Percentiles rank a stretch among this genome's conserved stretches.
These are phyloP conservation scores for Colletotrichum sp. DNA, from an alignment of 2,329 filamentous ascomycete species.

Conservation along the genomic window DNA sequence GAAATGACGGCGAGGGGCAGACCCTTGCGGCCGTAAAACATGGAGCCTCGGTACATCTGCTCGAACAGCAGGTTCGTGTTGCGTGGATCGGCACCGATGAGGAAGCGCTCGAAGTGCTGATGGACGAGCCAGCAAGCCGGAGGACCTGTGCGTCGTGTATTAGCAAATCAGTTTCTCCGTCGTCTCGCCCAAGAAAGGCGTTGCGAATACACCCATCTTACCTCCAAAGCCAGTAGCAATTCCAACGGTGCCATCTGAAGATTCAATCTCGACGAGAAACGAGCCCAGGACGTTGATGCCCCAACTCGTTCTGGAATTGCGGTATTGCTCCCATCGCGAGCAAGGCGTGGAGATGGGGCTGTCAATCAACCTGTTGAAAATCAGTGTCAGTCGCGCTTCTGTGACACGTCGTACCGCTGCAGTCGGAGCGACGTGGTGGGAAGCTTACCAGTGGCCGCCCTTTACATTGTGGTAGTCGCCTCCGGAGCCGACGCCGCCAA, in stretches of 20 bases:
- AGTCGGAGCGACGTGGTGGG: not conserved
- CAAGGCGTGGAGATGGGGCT: conserved; percentile 92
- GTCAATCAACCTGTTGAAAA: conserved; percentile 79
- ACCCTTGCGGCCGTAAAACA: conserved; percentile 97
- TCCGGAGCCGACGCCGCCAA: conserved; percentile 64
- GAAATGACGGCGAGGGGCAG: conserved; percentile 90
- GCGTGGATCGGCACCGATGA: conserved; percentile 86
- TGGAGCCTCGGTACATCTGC: conserved; percentile 94
- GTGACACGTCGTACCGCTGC: not conserved
- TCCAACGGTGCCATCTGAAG: conserved; percentile 87
- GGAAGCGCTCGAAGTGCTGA: conserved; percentile 91
- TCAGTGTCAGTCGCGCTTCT: conserved; percentile 39
- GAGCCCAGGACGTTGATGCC: conserved; percentile 95
- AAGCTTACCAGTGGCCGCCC: conserved; percentile 66
- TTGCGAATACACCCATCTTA: conserved; percentile 30
- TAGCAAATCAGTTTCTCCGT: not conserved
- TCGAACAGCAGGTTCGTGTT: conserved; percentile 94
- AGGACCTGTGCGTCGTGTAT: conserved; percentile 57
- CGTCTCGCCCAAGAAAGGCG: not conserved
- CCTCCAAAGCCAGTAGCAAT: conserved; percentile 94
- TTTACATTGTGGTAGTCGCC: conserved; percentile 95
- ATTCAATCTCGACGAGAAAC: conserved; percentile 89
- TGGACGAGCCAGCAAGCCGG: conserved; percentile 94
- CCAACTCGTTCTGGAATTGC: conserved; percentile 87
- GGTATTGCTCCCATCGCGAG: conserved; percentile 87